These are phyloP conservation scores for Litsea cubeba DNA, from an alignment of 164 flowering plant genomes.

Conservation along the genomic window DNA sequence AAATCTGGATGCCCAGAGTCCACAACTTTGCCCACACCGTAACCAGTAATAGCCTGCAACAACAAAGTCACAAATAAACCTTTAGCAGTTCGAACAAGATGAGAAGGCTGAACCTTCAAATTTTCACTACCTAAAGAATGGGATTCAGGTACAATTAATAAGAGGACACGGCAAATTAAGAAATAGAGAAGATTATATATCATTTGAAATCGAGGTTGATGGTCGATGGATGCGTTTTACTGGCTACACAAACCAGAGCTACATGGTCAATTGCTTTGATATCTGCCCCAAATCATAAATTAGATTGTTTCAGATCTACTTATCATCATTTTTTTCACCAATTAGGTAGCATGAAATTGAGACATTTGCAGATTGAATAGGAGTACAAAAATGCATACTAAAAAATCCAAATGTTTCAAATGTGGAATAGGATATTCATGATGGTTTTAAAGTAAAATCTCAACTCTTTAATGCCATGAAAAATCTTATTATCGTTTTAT, in stretches of 20 bases:
- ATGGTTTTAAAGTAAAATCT: not conserved
- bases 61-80: not conserved
- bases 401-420: too few species aligned
- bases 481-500: not conserved
- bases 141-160: not conserved
- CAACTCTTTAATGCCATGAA: not conserved
- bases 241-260: not conserved
- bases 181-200: not conserved
- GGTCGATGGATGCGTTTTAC: not conserved
- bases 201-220: not conserved
- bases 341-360: not conserved
- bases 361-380: not conserved
- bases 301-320: too few species aligned
- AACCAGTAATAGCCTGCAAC: constrained; percentile 16
- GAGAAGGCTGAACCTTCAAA: not conserved
- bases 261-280: too few species aligned
- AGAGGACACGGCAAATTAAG: not conserved
- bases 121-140: not conserved
- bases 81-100: not conserved
- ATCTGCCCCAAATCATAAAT: not conserved
- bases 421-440: not conserved
- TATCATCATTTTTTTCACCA: too few species aligned
- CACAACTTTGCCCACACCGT: constrained; percentile 36
- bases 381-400: not conserved
- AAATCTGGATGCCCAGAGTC: constrained; percentile 37